Base-by-base conservation (phyloP, 164 flowering plant genomes). In the Akebia trifoliata region DNA sequence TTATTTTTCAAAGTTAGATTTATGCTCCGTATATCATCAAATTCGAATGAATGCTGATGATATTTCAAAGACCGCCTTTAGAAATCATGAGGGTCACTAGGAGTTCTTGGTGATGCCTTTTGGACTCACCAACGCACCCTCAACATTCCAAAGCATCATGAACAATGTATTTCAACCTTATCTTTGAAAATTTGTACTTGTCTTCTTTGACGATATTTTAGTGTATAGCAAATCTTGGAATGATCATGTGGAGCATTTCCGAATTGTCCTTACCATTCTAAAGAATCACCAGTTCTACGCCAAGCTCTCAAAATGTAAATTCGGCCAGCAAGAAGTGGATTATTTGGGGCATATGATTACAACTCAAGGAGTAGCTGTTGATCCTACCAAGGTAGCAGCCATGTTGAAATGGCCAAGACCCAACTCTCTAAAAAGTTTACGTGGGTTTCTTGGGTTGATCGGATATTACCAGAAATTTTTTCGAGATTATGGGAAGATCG, bases 141-240 rank as follows among this genome's bases (percentile, higher is more conserved):
- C n/a, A n/a, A n/a, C n/a, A n/a, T n/a, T n/a, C n/a, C n/a, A n/a
- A n/a, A n/a, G n/a, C n/a, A n/a, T n/a, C n/a, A n/a, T n/a, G n/a
- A n/a, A n/a, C n/a, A n/a, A n/a, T n/a, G n/a, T n/a, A n/a, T n/a
- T 9, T 28, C 30, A 24, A 48, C 52, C 26, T 12, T 42, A 6
- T 42, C 46, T 42, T 15, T 5, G 17, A 8, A 42, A 42, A 42
- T 42, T 42, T 42, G 46, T 42, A 5, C 5, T 42, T 4, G 51
- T 47, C 4, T 47, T 47, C 30, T 47, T 47, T 47, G 51, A 47
- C 9, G 51, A 47, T 22, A 47, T 47, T 2, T 11, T 47, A 11
- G 31, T 47, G 31, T 47, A 47, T 22, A 22, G 14, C 3, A 22
- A 24, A 17, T 2, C 29, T 4, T 47, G 51, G 51, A n/a, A 22